Evolutionary conservation across 2,329 filamentous ascomycete species (phyloP), one percentile per base, ranked within the genome.

Genomic region (Penicillium sp.): DNA sequence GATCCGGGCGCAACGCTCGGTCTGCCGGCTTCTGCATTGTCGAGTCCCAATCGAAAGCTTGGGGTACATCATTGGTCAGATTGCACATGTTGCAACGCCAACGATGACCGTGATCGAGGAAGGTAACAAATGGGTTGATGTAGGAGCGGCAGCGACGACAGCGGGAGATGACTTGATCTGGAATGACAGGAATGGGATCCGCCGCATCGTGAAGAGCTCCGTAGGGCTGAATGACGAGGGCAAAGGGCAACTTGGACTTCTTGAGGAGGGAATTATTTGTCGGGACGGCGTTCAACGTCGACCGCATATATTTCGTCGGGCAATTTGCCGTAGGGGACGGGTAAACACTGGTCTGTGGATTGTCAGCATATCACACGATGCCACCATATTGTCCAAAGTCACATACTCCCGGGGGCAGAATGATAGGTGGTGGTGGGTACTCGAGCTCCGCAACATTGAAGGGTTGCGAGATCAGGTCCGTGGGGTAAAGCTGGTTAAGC

Each of bases 11-110:
- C 63, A 93, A 82, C 84, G 92, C 94, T 59, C 92, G 75, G 62
- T 98, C 90, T 34, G 93, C 82, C 35, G 80, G 84, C 71, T 94
- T 89, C 66, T 96, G 90, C 37, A 88, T 75, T 30, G 86, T 83
- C 22, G 87, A 82, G 66, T 98, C 92, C 92, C 92, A 98, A 63
- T 98, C 92, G 52, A 98, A 98, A 25, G 89, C 89, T 67, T 98
- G 92, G n/a, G 92, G 92, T 26, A 96, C 90, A 55, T 98, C 92
- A 62, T 98, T 98, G 53, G 89, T 95, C 49, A 98, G 74, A 66
- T 95, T 96, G 67, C 92, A 98, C 89, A 98, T 95, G 69, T 98
- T 98, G 72, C 92, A 98, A 59, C 90, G 83, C 92, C 92, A 98
- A 60, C 92, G 79, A 68, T 98, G 92, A 31, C 92, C 92, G 60